Evolutionary conservation across 352 stramenopile species (phyloP), one percentile per base, ranked within the genome.

Genomic region (Phytophthora rubi): DNA sequence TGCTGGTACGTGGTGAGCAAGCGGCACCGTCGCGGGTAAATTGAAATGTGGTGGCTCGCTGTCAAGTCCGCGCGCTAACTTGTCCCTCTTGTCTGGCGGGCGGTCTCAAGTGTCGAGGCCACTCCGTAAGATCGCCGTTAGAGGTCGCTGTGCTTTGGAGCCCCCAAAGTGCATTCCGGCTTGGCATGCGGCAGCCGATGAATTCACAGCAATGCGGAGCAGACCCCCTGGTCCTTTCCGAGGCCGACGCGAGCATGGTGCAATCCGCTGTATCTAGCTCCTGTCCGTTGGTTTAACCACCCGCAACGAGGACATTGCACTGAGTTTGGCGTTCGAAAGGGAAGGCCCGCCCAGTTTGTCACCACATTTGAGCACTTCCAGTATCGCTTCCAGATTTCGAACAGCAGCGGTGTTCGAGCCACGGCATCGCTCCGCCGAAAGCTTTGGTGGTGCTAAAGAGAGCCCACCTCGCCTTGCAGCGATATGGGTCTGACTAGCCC

Each of bases 201-300:
- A 73, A 76, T 76, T 71, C 69, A 73, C 44, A 42, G 69, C 71
- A 58, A 75, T 45, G 56, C 21, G 33, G 62, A 55, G 54, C 48
- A 48, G 53, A 60, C 35, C 35, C 35, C 39, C n/a, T 44, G 39
- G 39, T 56, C 21, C 44, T 21, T 45, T 23, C 10, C 6, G 37
- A 28, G 49, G 58, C 66, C 23, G 49, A 62, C 15, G 49, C 35
- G 21, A 18, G 39, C n/a, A 71, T 77, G 70, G 45, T 67, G 65
- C 65, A 77, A 77, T 74, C 65, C 62, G 47, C 15, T 60, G 65
- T 61, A 63, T 63, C 15, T 28, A 65, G 37, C 32, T 51, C 37
- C 26, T 57, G 37, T 51, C 62, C 55, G 49, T 33, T 64, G 37
- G 33, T 56, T 55, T 56, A 62, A 13, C 63, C 57, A 72, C 37